Evolutionary conservation across 2,329 filamentous ascomycete genomes (phyloP).

Genomic region (Alternaria gansuensis): DNA sequence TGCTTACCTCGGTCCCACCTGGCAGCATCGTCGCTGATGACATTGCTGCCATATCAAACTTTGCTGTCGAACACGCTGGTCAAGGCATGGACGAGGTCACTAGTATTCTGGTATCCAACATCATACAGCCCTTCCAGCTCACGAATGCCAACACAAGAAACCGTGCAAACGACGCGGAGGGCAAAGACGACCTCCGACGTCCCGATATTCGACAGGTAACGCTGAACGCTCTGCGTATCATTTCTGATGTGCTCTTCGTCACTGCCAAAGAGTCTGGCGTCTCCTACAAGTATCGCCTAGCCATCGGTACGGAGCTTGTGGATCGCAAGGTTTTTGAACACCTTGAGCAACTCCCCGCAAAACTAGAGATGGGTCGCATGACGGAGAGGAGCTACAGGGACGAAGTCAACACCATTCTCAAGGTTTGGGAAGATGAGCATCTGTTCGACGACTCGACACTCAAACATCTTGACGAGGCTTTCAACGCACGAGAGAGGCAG

Average conservation of each 20-base stretch:
- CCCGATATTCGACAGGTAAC: slow-evolving; percentile 38
- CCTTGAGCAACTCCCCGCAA: slow-evolving; percentile 76
- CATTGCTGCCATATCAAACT: slow-evolving; percentile 83
- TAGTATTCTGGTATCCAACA: slow-evolving; percentile 84
- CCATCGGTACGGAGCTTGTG: slow-evolving; percentile 78
- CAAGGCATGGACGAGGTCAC: slow-evolving; percentile 89
- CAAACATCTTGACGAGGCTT: slow-evolving; percentile 38
- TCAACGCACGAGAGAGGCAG: slow-evolving; percentile 53
- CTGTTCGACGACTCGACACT: slow-evolving; percentile 45
- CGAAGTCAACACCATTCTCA: slow-evolving; percentile 46
- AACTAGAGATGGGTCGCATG: slow-evolving; percentile 79
- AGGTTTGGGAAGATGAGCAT: slow-evolving; percentile 47
- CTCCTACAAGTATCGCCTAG: slow-evolving; percentile 79
- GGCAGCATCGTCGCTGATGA: slow-evolving; percentile 81
- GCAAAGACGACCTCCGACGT: slow-evolving; percentile 35
- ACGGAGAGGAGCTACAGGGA: slow-evolving; percentile 67
- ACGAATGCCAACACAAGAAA: slow-evolving; percentile 72
- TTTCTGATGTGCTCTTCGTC: slow-evolving; percentile 81
- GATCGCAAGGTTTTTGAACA: slow-evolving; percentile 75
- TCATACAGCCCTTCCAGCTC: slow-evolving; percentile 77
- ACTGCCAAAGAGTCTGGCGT: slow-evolving; percentile 40
- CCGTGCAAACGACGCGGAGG: slow-evolving; percentile 27
- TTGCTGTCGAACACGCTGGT: slow-evolving; percentile 87
- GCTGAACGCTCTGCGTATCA: slow-evolving; percentile 74
- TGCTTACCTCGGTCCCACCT: slow-evolving; percentile 82